Evolutionary conservation across 2,329 filamentous ascomycete species (phyloP).

Genomic region (Neofusicoccum cordaticola): DNA sequence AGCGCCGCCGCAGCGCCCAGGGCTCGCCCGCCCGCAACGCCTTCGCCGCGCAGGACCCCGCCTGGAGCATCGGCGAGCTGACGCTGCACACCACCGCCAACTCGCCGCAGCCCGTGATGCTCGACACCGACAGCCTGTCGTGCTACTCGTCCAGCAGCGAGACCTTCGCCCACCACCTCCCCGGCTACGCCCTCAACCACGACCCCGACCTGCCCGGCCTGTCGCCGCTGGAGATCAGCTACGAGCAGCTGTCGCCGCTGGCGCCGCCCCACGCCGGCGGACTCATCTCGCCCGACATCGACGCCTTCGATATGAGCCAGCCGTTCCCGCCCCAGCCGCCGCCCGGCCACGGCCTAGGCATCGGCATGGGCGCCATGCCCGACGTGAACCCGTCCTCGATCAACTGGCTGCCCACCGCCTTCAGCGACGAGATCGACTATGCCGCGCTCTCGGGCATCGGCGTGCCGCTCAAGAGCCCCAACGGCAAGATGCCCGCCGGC

Average conservation of each 20-base stretch:
- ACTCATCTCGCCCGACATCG: neutral
- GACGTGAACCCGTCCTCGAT: neutral
- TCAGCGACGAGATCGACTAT: slow-evolving; percentile 13
- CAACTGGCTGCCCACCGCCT: slow-evolving; percentile 6
- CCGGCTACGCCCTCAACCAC: neutral
- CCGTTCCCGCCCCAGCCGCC: neutral
- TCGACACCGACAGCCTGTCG: slow-evolving; percentile 7
- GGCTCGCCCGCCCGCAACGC: neutral
- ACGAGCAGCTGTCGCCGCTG: slow-evolving; percentile 5
- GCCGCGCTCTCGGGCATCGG: neutral
- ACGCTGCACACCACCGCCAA: neutral
- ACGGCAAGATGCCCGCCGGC: neutral
- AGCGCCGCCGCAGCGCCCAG: slow-evolving; percentile 9
- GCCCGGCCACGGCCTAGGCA: neutral
- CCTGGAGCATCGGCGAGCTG: slow-evolving; percentile 11
- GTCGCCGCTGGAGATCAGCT: slow-evolving; percentile 1
- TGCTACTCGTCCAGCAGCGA: slow-evolving; percentile 14
- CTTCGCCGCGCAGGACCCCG: slow-evolving; percentile 3
- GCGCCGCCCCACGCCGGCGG: neutral
- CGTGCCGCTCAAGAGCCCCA: neutral
- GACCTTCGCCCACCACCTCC: neutral
- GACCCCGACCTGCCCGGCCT: neutral
- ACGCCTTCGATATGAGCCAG: neutral
- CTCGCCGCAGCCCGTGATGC: neutral
- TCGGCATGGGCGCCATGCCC: neutral